Evolutionary conservation across 257 asterid genomes (phyloP).

Genomic region (Agastache rugosa): DNA sequence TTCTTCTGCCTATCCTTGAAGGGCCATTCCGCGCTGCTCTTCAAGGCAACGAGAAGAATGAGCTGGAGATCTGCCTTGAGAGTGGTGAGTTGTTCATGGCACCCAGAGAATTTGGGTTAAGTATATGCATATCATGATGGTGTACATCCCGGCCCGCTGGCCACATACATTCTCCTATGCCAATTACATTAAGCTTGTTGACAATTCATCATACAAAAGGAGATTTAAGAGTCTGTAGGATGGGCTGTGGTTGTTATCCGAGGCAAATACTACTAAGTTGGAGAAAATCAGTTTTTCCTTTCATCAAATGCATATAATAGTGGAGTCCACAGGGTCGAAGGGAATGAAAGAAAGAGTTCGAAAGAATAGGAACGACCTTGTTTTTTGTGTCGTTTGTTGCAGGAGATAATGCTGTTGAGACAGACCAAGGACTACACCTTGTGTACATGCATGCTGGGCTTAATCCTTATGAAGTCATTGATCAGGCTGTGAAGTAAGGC

Average conservation of each 20-base stretch:
- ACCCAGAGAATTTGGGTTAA: slow-evolving; percentile 35
- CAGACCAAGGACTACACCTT: slow-evolving; percentile 88
- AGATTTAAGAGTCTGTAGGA: slow-evolving; percentile 22
- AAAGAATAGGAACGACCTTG: slow-evolving; percentile 41
- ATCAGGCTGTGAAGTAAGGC: slow-evolving; percentile 91
- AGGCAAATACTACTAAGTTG: slow-evolving; percentile 37
- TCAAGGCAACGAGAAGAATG: slow-evolving; percentile 89
- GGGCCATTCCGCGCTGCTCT: slow-evolving; percentile 96
- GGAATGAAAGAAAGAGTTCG: slow-evolving; percentile 27
- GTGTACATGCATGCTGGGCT: slow-evolving; percentile 93
- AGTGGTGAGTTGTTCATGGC: slow-evolving; percentile 77
- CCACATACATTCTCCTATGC: slow-evolving; percentile 17
- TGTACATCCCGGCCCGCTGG: background rate
- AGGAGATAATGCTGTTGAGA: slow-evolving; percentile 88
- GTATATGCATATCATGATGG: slow-evolving; percentile 35
- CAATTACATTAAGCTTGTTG: slow-evolving; percentile 26
- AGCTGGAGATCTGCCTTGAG: slow-evolving; percentile 94
- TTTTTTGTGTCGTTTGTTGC: slow-evolving; percentile 48
- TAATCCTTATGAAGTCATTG: slow-evolving; percentile 91
- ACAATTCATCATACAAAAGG: slow-evolving; percentile 37
- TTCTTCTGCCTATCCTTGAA: slow-evolving; percentile 90
- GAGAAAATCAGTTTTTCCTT: slow-evolving; percentile 30
- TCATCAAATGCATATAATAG: slow-evolving; percentile 35
- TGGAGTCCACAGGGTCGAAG: slow-evolving; percentile 36
- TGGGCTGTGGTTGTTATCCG: slow-evolving; percentile 31